Evolutionary conservation across 2,329 filamentous ascomycete genomes (phyloP), one percentile per base, ranked within the genome.

Genomic region (Colletotrichum melonis): DNA sequence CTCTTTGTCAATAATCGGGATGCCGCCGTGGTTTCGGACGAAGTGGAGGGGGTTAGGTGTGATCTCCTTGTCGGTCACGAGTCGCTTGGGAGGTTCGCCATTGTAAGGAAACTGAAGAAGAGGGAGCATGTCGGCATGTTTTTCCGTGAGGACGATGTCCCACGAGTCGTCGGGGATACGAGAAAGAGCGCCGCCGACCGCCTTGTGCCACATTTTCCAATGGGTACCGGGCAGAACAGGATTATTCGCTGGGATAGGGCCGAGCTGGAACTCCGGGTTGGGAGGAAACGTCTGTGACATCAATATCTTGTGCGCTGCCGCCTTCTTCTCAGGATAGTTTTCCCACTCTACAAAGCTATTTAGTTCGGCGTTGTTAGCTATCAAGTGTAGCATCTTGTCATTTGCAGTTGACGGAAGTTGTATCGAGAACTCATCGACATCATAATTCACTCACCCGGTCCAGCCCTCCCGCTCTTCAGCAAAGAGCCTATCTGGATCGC

Each of bases 291-390:
- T 78, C 30, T 79, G 75, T 0, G 75, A 66, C 0, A 70, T 78
- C 49, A 82, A 78, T 60, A 92, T 87, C 68, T 89, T 85, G 59
- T 88, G 86, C 0, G 90, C 92, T 58, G 87, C 82, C 30, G 84
- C 86, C 77, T 92, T 92, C 80, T 93, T 93, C 60, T 92, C 32
- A 90, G 92, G 92, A 67, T 93, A 92, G 14, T 89, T 86, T 78
- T 93, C 92, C 92, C 91, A 93, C 77, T 93, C 92, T 6, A 94
- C 85, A 73, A 92, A 93, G 8, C 89, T 80, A 24, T 24, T 24
- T 24, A 24, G 24, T 24, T 24, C 24, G 24, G 24, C 24, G 24
- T 24, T 24, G 24, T 24, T 24, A 24, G 24, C 24, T 24, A 24
- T 24, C 3, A 3, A 24, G 3, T 24, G 24, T 24, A 24, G 24